Conservation (phyloP, 306 rosid genomes). For the Fragaria ananassa region DNA sequence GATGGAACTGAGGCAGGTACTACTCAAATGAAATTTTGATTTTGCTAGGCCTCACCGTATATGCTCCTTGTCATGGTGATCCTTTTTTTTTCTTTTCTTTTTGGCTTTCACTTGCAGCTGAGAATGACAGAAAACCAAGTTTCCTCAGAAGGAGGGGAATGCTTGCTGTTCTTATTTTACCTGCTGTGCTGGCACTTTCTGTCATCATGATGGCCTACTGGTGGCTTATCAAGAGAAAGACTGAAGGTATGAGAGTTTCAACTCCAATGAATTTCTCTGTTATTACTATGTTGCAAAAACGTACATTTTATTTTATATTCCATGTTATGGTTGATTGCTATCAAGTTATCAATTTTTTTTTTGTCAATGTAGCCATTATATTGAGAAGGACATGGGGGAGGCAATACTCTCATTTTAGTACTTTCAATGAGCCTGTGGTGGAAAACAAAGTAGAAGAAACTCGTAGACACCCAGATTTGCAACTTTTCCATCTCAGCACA, state of each 20-base stretch:
- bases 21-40: not conserved
- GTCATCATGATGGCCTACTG: not conserved
- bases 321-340: not conserved
- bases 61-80: not conserved
- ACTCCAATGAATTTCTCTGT: not conserved
- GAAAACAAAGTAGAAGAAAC: not conserved
- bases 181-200: not conserved
- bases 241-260: not conserved
- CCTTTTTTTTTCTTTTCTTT: not conserved
- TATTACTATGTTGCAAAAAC: not conserved
- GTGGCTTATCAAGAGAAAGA: not conserved
- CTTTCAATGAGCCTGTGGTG: no score
- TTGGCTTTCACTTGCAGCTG: not conserved
- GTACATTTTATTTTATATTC: not conserved
- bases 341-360: no score
- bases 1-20: conserved; percentile 19
- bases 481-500: not conserved
- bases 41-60: not conserved
- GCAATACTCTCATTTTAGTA: not conserved
- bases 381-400: not conserved
- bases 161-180: not conserved
- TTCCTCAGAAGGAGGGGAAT: not conserved
- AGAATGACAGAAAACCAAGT: not conserved
- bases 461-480: not conserved
- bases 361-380: not conserved